Evolutionary conservation across 768 basidiomycete genomes (phyloP).

Genomic region (Pleurotus eryngii): DNA sequence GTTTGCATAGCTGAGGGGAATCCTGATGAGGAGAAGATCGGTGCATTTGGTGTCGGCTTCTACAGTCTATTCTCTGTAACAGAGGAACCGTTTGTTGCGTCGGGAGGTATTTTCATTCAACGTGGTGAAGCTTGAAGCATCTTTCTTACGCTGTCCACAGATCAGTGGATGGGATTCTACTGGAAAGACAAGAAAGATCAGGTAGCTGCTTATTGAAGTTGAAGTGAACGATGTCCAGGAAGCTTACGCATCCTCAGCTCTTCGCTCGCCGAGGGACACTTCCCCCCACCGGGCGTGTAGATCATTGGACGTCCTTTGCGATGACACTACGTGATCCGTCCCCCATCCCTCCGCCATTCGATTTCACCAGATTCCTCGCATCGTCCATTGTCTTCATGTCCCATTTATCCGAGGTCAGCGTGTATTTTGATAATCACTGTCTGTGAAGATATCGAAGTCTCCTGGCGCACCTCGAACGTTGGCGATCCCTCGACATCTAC

Average conservation of each 20-base stretch:
- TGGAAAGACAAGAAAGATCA: slow-evolving; percentile 95
- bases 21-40: slow-evolving; percentile 92
- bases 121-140: slow-evolving; percentile 16
- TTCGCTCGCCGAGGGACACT: slow-evolving; percentile 78
- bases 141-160: slow-evolving; percentile 31
- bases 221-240: slow-evolving; percentile 1
- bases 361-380: slow-evolving; percentile 84
- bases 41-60: slow-evolving; percentile 87
- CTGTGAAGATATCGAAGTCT: slow-evolving; percentile 61
- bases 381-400: slow-evolving; percentile 95
- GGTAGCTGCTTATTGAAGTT: slow-evolving; percentile 30
- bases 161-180: slow-evolving; percentile 93
- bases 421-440: slow-evolving; percentile 79
- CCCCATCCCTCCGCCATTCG: slow-evolving; percentile 79
- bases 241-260: slow-evolving; percentile 41
- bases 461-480: slow-evolving; percentile 48
- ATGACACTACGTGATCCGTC: slow-evolving; percentile 82
- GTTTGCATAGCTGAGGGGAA: slow-evolving; percentile 74
- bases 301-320: slow-evolving; percentile 82
- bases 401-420: slow-evolving; percentile 67
- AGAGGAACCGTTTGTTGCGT: slow-evolving; percentile 79
- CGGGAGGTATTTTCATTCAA: slow-evolving; percentile 50
- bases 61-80: slow-evolving; percentile 75
- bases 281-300: slow-evolving; percentile 31
- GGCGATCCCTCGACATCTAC: slow-evolving; percentile 54